A percentile compares a stretch with the other conserved stretches of the same genome.
phyloP scores from a whole-genome alignment of 1,284 basidiomycete genomes.

The Trichosporon ovoides region DNA sequence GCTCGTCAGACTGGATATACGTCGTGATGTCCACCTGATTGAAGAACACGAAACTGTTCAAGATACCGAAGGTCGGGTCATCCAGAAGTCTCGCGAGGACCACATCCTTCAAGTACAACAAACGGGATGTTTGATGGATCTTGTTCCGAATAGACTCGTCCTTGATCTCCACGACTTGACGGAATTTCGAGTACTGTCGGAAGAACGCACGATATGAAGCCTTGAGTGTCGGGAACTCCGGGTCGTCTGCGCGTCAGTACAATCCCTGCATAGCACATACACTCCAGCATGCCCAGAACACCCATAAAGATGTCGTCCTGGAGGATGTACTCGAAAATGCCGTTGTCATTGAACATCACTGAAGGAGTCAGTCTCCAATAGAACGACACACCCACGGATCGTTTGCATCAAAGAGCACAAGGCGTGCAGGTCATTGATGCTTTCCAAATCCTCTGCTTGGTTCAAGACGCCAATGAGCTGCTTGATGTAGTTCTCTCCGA shows the following conservation, averaged over 20 bases:
- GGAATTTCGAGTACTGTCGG: constrained; percentile 70
- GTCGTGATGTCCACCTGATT: constrained; percentile 98
- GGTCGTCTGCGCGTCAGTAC: constrained; percentile 66
- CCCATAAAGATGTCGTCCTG: constrained; percentile 89
- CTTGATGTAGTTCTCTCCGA: constrained; percentile 73
- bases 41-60: constrained; percentile 96
- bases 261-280: constrained; percentile 53
- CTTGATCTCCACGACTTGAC: constrained; percentile 75
- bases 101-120: constrained; percentile 96
- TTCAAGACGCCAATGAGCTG: constrained; percentile 75
- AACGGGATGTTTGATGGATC: constrained; percentile 91
- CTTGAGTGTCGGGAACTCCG: constrained; percentile 90
- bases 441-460: constrained; percentile 88
- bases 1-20: constrained; percentile 73
- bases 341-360: constrained; percentile 95
- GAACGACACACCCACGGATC: constrained; percentile 63
- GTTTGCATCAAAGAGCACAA: constrained; percentile 91
- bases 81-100: constrained; percentile 90
- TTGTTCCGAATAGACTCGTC: constrained; percentile 71
- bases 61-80: constrained; percentile 92
- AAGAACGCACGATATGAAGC: constrained; percentile 95
- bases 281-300: constrained; percentile 94
- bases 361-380: constrained; percentile 14
- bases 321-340: constrained; percentile 89
- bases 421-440: constrained; percentile 78